Evolutionary conservation across 2,329 filamentous ascomycete genomes (phyloP).

Genomic region (Cercospora zeina): DNA sequence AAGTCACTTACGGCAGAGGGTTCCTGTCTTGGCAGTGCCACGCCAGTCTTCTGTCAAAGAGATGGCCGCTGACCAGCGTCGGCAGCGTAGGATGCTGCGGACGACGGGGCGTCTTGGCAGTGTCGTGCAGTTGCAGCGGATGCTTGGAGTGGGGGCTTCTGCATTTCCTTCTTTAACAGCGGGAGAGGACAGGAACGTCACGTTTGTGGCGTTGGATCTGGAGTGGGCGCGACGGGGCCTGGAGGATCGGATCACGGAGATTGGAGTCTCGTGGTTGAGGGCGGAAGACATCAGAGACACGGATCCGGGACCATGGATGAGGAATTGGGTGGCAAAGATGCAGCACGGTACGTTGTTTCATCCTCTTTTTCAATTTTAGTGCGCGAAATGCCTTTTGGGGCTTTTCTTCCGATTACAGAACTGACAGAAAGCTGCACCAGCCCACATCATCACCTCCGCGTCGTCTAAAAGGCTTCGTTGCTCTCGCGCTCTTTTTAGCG

Average conservation of each 20-base stretch:
- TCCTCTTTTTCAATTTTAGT: neutral
- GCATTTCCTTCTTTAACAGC: neutral
- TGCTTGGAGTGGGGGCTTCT: neutral
- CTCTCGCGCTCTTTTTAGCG: neutral
- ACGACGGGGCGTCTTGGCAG: neutral
- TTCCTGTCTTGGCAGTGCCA: too few relatives aligned
- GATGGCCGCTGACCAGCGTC: neutral
- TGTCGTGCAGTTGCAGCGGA: neutral
- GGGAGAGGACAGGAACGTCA: constrained; percentile 3
- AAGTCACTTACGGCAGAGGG: neutral
- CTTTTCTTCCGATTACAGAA: too few relatives aligned
- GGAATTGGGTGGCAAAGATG: constrained; percentile 17
- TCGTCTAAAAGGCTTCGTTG: neutral
- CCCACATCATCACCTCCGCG: constrained; percentile 12
- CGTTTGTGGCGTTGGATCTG: constrained; percentile 18
- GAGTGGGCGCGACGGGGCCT: constrained; percentile 5
- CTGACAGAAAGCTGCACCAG: constrained; percentile 8
- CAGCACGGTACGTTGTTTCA: constrained; percentile 16
- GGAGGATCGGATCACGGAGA: constrained; percentile 12
- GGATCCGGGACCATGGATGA: constrained; percentile 3
- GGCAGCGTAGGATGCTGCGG: neutral
- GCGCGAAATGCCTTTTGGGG: too few relatives aligned
- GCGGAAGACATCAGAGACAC: constrained; percentile 1
- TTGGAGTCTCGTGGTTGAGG: constrained; percentile 15
- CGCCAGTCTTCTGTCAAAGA: too few relatives aligned